phyloP scores from a whole-genome alignment of 352 stramenopile species.

The Phytophthora niederhauseri region DNA sequence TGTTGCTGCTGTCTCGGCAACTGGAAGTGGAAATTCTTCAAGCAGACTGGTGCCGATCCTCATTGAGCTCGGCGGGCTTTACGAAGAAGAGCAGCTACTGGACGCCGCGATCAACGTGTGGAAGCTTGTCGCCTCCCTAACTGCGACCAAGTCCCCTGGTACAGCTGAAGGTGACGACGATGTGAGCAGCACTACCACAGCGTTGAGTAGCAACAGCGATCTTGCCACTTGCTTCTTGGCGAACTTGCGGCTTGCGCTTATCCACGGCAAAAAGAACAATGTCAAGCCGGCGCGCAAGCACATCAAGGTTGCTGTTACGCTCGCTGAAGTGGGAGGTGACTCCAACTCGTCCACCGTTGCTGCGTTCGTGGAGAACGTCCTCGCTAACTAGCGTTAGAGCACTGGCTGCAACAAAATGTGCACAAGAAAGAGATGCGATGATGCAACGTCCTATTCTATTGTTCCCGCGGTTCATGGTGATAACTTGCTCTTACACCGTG shows the following conservation, averaged over 20 bases:
- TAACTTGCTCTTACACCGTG: slow-evolving; percentile 40
- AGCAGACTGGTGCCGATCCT: slow-evolving; percentile 50
- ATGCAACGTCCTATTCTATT: slow-evolving; percentile 25
- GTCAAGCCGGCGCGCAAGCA: slow-evolving; percentile 71
- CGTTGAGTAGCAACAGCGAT: slow-evolving; percentile 32
- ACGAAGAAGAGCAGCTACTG: slow-evolving; percentile 49
- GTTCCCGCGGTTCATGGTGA: background rate
- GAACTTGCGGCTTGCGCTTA: slow-evolving; percentile 67
- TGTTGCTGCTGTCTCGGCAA: slow-evolving; percentile 22
- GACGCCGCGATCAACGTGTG: slow-evolving; percentile 70
- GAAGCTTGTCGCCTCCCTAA: slow-evolving; percentile 54
- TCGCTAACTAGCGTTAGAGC: slow-evolving; percentile 47
- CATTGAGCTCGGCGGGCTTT: slow-evolving; percentile 60
- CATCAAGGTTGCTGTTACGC: slow-evolving; percentile 50
- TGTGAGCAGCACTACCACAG: slow-evolving; percentile 32
- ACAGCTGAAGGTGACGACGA: slow-evolving; percentile 28
- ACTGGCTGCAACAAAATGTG: background rate
- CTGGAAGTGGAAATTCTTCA: slow-evolving; percentile 3
- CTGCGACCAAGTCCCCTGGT: slow-evolving; percentile 27
- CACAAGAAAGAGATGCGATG: background rate
- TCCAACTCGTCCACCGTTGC: slow-evolving; percentile 46
- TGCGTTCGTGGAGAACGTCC: slow-evolving; percentile 65
- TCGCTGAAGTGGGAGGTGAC: slow-evolving; percentile 35
- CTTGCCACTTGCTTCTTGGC: slow-evolving; percentile 47
- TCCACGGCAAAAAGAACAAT: slow-evolving; percentile 70